Conservation (phyloP, 1,139 yeast genomes). For the Geotrichum klebahnii region DNA sequence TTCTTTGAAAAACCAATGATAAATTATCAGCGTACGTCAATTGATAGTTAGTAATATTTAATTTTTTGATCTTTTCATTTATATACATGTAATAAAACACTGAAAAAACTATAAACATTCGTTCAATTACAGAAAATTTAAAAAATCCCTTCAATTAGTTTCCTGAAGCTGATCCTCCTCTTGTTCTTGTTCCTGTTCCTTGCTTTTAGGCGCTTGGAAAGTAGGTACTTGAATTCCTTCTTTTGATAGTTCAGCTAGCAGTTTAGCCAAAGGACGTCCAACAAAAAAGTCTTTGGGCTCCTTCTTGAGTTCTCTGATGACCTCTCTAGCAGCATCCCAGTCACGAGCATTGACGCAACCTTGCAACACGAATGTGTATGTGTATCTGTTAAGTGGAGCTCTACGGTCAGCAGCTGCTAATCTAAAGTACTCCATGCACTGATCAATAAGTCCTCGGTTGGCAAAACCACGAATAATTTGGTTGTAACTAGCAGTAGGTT, state of each 20-base stretch:
- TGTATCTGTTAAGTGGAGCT: conserved; percentile 51
- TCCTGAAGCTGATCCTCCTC: not conserved
- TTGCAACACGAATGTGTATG: conserved; percentile 53
- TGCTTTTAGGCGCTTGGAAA: conserved; percentile 7
- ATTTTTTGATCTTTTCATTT: too few relatives aligned
- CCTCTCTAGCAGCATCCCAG: conserved; percentile 39
- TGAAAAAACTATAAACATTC: too few relatives aligned
- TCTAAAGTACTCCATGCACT: conserved; percentile 45
- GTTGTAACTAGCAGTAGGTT: conserved; percentile 54
- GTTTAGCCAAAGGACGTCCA: conserved; percentile 14
- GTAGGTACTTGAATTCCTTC: conserved; percentile 16
- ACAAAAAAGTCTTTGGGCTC: conserved; percentile 14
- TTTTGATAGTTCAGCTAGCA: conserved; percentile 3
- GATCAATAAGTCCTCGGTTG: conserved; percentile 38
- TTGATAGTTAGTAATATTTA: too few relatives aligned
- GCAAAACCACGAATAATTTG: conserved; percentile 53
- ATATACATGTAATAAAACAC: too few relatives aligned
- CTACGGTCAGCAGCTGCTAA: conserved; percentile 33
- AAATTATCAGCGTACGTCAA: too few relatives aligned
- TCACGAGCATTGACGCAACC: conserved; percentile 44
- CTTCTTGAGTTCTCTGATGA: conserved; percentile 36
- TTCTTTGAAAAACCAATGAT: too few relatives aligned
- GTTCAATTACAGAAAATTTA: too few relatives aligned
- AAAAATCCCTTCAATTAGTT: too few relatives aligned
- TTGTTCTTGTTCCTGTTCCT: not conserved